A percentile compares a stretch with the other conserved stretches of the same genome.
phyloP scores from a whole-genome alignment of 2,329 filamentous ascomycete genomes.

The Sporothrix humicola region DNA sequence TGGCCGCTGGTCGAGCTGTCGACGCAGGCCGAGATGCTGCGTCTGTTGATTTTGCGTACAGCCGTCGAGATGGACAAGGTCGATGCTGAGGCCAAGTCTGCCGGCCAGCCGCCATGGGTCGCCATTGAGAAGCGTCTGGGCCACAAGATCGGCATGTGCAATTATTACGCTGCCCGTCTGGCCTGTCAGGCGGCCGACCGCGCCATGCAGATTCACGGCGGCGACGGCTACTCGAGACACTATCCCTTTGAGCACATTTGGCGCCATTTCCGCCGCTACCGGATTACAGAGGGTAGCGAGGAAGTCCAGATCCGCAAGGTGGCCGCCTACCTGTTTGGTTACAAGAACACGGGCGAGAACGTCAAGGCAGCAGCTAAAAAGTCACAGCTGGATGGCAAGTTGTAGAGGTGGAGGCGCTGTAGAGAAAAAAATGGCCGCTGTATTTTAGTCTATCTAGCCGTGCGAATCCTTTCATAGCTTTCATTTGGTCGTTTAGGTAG shows the following conservation, averaged over 20 bases:
- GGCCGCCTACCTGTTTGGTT: neutral
- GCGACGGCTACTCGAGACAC: conserved; percentile 4
- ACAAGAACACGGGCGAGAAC: neutral
- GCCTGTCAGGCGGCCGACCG: neutral
- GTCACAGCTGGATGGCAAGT: neutral
- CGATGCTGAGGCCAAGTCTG: neutral
- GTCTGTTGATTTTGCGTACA: neutral
- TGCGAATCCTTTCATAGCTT: no score
- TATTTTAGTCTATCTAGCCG: no score
- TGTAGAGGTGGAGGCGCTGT: neutral
- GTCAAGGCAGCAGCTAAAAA: neutral
- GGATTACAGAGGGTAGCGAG: neutral
- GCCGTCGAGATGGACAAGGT: conserved; percentile 1
- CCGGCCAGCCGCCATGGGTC: neutral
- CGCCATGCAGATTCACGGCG: conserved; percentile 1
- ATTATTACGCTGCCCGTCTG: neutral
- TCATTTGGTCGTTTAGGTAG: no score
- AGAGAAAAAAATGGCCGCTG: no score
- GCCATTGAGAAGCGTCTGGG: conserved; percentile 4
- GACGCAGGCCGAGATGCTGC: neutral
- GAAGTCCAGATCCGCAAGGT: conserved; percentile 1
- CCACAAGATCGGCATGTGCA: conserved; percentile 4
- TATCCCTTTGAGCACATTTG: conserved; percentile 9
- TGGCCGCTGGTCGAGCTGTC: neutral
- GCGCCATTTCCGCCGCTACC: conserved; percentile 5